These are phyloP conservation scores for Cordia subcordata DNA, from an alignment of 257 asterid genomes.

Conservation along the genomic window DNA sequence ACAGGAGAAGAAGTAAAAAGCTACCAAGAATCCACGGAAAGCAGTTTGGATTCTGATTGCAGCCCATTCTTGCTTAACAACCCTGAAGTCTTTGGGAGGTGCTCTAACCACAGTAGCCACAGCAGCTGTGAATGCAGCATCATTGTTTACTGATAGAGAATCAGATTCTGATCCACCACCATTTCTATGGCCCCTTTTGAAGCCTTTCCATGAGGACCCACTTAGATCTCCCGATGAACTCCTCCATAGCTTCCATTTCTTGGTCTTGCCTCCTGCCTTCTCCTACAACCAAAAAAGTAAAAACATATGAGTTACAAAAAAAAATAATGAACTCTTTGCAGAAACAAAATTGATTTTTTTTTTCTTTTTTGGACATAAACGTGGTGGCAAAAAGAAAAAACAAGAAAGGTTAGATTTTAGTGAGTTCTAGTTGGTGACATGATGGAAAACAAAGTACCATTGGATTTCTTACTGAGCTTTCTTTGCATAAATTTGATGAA, in stretches of 20 bases:
- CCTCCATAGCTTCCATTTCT: constrained; percentile 89
- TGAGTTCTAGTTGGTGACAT: background rate
- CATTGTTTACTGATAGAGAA: constrained; percentile 50
- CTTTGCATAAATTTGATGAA: background rate
- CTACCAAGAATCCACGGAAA: constrained; percentile 86
- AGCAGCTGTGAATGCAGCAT: constrained; percentile 77
- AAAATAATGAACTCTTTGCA: background rate
- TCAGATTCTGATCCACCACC: constrained; percentile 49
- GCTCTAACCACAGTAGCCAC: constrained; percentile 86
- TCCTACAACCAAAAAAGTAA: constrained; percentile 27
- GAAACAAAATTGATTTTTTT: background rate
- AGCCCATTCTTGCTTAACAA: constrained; percentile 86
- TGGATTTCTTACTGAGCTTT: background rate
- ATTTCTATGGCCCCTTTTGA: constrained; percentile 33
- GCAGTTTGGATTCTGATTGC: constrained; percentile 91
- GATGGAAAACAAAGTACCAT: background rate
- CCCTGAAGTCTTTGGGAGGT: constrained; percentile 79
- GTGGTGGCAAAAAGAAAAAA: background rate
- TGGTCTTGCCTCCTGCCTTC: constrained; percentile 57
- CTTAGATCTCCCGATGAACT: constrained; percentile 49
- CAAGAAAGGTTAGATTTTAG: background rate
- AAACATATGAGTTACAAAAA: background rate
- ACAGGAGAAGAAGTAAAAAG: background rate
- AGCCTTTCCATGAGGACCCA: constrained; percentile 59
- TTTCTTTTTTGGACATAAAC: no score